Percentiles rank a stretch among this genome's conserved stretches.
These are phyloP conservation scores for Podila clonocystis DNA, from an alignment of 192 early-diverging fungal genomes.

Conservation along the genomic window DNA sequence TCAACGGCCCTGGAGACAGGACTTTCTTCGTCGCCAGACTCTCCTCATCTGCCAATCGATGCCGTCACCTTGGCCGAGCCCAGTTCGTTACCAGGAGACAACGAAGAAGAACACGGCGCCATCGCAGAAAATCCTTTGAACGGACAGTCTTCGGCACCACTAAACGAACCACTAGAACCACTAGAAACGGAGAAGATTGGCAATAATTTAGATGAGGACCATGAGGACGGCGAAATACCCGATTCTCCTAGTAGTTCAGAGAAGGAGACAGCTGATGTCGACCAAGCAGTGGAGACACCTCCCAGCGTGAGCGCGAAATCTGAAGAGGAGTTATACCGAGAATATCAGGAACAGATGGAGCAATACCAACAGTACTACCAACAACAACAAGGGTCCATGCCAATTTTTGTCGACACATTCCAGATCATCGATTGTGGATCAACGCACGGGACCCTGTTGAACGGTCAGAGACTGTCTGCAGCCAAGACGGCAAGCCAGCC, in stretches of 20 bases:
- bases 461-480: slow-evolving; percentile 69
- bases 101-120: too few species aligned
- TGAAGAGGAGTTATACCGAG: slow-evolving; percentile 5
- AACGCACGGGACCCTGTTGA: slow-evolving; percentile 80
- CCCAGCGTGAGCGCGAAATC: background rate
- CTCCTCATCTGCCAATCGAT: background rate
- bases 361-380: slow-evolving; percentile 33
- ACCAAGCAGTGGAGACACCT: background rate
- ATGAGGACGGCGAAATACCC: slow-evolving; percentile 31
- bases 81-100: background rate
- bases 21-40: background rate
- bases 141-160: too few species aligned
- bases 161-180: background rate
- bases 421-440: slow-evolving; percentile 75
- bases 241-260: slow-evolving; percentile 15
- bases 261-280: background rate
- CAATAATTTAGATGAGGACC: background rate
- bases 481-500: slow-evolving; percentile 73
- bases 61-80: background rate
- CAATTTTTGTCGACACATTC: slow-evolving; percentile 32
- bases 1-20: background rate
- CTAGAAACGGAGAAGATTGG: background rate
- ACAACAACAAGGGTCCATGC: background rate
- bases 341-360: slow-evolving; percentile 23
- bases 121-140: too few species aligned